A percentile compares a stretch with the other conserved stretches of the same genome.
These are phyloP conservation scores for Populus euphratica DNA, from an alignment of 345 rosid species.

Conservation along the genomic window DNA sequence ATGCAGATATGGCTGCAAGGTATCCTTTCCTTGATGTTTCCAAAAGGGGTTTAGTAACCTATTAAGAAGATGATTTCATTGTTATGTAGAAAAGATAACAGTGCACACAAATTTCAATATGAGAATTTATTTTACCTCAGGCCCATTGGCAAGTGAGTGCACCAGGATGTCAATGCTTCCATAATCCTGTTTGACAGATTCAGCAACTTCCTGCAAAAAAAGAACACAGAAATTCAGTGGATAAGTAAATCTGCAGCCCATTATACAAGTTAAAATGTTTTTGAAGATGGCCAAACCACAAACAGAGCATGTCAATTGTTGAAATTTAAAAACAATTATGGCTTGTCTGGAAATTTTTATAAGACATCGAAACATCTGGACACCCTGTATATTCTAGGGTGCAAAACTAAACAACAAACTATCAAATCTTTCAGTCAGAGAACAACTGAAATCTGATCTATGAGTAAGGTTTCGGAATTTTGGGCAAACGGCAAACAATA, in stretches of 20 bases:
- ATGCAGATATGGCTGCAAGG: constrained; percentile 89
- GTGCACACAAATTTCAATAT: background rate
- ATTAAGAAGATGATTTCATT: background rate
- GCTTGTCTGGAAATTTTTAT: background rate
- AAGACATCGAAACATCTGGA: background rate
- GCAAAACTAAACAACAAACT: background rate
- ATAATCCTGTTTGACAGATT: constrained; percentile 78
- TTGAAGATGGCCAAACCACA: background rate
- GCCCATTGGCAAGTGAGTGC: constrained; percentile 94
- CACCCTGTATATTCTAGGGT: background rate
- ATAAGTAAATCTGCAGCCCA: background rate
- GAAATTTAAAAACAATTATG: background rate
- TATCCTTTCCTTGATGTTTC: constrained; percentile 95
- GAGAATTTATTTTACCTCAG: constrained; percentile 55
- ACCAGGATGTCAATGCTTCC: constrained; percentile 91
- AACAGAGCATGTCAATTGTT: background rate
- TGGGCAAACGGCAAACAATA: no score
- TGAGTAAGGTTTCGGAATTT: background rate
- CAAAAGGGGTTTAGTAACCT: constrained; percentile 88
- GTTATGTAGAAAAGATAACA: constrained; percentile 5
- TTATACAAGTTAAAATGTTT: background rate
- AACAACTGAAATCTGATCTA: background rate
- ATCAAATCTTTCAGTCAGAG: background rate
- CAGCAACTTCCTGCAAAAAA: constrained; percentile 70
- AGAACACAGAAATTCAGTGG: background rate